Evolutionary conservation across 2,329 filamentous ascomycete genomes (phyloP).

Genomic region (Calonectria multiphialidica): DNA sequence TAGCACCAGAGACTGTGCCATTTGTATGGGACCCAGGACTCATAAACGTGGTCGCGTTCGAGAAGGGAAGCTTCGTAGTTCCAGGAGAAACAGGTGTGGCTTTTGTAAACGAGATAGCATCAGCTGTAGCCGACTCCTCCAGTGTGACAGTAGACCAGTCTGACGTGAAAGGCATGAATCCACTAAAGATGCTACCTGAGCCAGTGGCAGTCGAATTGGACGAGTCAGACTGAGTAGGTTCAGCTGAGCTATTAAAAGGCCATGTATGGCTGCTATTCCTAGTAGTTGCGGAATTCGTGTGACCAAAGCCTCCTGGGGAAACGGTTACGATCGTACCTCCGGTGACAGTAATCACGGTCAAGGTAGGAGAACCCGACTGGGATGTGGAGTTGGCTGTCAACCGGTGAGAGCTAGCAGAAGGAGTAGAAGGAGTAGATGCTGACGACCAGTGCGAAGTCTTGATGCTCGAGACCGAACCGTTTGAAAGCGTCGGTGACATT

Average conservation of each 20-base stretch:
- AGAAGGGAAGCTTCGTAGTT: neutral
- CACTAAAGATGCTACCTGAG: neutral
- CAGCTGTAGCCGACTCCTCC: conserved; percentile 1
- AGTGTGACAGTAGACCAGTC: conserved; percentile 35
- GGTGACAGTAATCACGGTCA: conserved; percentile 25
- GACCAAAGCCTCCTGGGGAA: conserved; percentile 26
- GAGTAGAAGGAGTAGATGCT: conserved; percentile 17
- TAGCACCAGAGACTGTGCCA: neutral
- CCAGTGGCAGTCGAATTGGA: conserved; percentile 16
- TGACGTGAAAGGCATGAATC: conserved; percentile 11
- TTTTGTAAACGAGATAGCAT: conserved; percentile 1
- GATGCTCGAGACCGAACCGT: neutral
- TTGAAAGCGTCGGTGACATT: neutral
- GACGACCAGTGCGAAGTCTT: neutral
- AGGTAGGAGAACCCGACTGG: neutral
- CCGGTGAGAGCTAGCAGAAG: conserved; percentile 25
- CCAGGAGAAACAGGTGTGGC: conserved; percentile 8
- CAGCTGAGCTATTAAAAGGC: conserved; percentile 19
- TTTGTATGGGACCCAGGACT: neutral
- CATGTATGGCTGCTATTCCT: conserved; percentile 14
- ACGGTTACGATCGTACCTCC: conserved; percentile 33
- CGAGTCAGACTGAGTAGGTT: conserved; percentile 12
- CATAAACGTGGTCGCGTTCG: neutral
- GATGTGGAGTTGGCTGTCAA: conserved; percentile 1
- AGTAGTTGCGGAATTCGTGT: conserved; percentile 17